Base-by-base conservation (phyloP, 495 filamentous ascomycete genomes). In the Annulohypoxylon moriforme region DNA sequence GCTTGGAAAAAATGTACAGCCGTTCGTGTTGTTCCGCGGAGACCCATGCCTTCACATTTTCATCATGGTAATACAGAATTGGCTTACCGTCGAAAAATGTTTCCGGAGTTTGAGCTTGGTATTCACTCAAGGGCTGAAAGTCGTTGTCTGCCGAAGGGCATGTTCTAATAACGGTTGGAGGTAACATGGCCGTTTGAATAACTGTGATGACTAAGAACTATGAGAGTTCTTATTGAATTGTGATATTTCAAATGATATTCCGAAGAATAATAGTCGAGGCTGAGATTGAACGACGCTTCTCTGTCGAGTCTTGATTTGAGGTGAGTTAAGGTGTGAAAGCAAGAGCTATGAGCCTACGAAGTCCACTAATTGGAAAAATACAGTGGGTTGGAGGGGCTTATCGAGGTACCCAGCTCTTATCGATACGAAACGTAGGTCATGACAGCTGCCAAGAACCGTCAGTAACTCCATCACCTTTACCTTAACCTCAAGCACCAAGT, bases 31-130 rank as follows among this genome's bases (percentile, higher is more conserved):
- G 75, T 78, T 85, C 71, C 70, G 76, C 68, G 36, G 80, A 71
- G 71, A 80, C 67, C 90, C 83, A 66, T 79, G 94, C 85, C 50
- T 89, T 90, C 75, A 90, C 87, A 72, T 83, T 82, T 52, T 86
- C 76, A 68, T 83, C 85, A 74, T 91, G 91, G 80, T 90, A 91
- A 83, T 98, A 86, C 0, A 98, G 88, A 33, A 99, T 86, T 11
- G 94, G 89, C 61, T 90, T 92, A 9, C 88, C 91, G 75, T 86
- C 85, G 79, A 89, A 91, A 86, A 98, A 99, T 29, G 90, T 94
- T 55, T 83, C 79, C 0, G 96, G 96, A 8, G 96, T 99, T 67
- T 90, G 89, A 27, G 91, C 89, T 77, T 97, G 93, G 80, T 97
- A 93, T 61, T 91, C 89, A 16, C 86, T 82, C 47, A 99, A 86